These are phyloP conservation scores for Globisporangium ultimum DNA, from an alignment of 352 stramenopile species.

Conservation along the genomic window DNA sequence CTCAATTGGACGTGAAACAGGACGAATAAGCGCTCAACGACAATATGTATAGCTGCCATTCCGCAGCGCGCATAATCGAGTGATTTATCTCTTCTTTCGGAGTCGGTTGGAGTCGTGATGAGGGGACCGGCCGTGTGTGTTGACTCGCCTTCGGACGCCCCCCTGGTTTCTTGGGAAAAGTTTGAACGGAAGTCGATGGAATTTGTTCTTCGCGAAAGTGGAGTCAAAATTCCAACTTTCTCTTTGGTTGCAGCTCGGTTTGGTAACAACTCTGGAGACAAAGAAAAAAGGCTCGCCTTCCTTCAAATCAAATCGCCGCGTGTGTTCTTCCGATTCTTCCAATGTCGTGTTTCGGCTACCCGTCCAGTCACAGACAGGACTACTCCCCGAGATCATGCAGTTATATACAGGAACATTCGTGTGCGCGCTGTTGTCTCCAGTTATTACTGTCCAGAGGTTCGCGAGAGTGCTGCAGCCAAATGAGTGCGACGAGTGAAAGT, in stretches of 20 bases:
- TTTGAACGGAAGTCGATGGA: conserved; percentile 1
- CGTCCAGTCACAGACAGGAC: not conserved
- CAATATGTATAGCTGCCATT: conserved; percentile 4
- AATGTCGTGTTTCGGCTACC: conserved; percentile 2
- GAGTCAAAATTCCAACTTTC: not conserved
- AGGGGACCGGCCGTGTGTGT: conserved; percentile 6
- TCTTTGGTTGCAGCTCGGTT: not conserved
- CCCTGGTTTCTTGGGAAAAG: conserved; percentile 17
- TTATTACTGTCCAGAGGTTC: not conserved
- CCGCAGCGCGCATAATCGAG: conserved; percentile 3
- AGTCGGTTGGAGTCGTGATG: conserved; percentile 11
- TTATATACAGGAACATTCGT: too few relatives aligned
- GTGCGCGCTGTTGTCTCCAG: not conserved
- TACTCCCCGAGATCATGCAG: not conserved
- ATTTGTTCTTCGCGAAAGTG: not conserved
- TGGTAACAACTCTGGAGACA: not conserved
- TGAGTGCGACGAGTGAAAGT: conserved; percentile 33
- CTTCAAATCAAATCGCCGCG: conserved; percentile 5
- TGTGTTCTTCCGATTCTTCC: conserved; percentile 5
- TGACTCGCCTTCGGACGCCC: conserved; percentile 1
- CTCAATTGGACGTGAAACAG: conserved; percentile 6
- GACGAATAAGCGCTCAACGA: conserved; percentile 14
- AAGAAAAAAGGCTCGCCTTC: conserved; percentile 5
- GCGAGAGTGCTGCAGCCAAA: not conserved
- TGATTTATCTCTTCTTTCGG: conserved; percentile 7